These are phyloP conservation scores for Cinchona pubescens DNA, from an alignment of 257 asterid genomes.

Conservation along the genomic window DNA sequence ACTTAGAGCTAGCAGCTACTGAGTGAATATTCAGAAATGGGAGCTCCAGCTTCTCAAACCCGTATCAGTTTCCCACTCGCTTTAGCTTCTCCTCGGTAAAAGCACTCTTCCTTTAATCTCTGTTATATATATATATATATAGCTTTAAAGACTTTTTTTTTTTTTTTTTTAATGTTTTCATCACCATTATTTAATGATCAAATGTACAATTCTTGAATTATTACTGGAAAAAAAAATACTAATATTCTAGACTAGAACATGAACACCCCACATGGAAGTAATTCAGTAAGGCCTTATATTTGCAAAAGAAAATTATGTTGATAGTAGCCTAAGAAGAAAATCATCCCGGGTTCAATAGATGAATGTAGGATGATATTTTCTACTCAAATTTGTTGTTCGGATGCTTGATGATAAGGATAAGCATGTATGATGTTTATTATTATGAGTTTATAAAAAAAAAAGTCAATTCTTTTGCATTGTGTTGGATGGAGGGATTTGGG, in stretches of 20 bases:
- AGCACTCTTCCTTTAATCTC: conserved; percentile 5
- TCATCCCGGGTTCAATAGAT: background rate
- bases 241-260: too few species aligned
- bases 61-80: conserved; percentile 20
- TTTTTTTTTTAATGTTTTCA: background rate
- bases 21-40: conserved; percentile 30
- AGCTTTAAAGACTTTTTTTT: background rate
- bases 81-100: conserved; percentile 29
- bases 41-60: conserved; percentile 37
- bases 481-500: too few species aligned
- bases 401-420: too few species aligned
- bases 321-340: background rate
- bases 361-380: background rate
- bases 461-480: too few species aligned
- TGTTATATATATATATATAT: background rate
- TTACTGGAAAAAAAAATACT: background rate
- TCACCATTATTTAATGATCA: background rate
- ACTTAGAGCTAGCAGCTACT: background rate
- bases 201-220: background rate
- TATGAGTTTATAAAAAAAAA: too few species aligned
- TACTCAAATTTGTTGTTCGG: background rate
- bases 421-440: too few species aligned
- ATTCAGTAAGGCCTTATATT: background rate
- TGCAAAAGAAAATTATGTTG: background rate
- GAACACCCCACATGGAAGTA: background rate